A percentile compares a stretch with the other conserved stretches of the same genome.
Conservation (phyloP, 208 protist species). For the Leishmania lainsoni region DNA sequence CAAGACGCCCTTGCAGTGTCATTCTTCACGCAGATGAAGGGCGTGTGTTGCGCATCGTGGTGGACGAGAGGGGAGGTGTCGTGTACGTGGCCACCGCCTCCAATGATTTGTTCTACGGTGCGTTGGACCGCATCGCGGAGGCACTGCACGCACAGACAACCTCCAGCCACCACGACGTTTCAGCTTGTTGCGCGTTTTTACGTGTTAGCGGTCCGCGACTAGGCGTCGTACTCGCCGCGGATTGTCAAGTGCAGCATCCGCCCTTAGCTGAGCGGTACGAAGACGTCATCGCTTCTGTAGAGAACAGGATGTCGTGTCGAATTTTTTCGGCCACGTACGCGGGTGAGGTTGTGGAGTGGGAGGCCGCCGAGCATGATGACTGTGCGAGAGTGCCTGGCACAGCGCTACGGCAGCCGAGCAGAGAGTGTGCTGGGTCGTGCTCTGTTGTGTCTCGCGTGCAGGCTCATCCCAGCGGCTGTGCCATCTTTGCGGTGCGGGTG, state of each 20-base stretch:
- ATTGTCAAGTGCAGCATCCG: conserved; percentile 21
- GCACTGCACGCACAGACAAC: not conserved
- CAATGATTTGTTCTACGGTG: conserved; percentile 16
- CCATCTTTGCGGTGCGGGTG: conserved; percentile 63
- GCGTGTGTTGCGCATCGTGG: conserved; percentile 26
- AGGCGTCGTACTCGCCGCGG: conserved; percentile 52
- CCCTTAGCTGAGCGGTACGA: not conserved
- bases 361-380: not conserved
- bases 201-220: conserved; percentile 30
- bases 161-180: not conserved
- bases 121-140: not conserved
- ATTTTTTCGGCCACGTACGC: conserved; percentile 69
- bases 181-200: not conserved
- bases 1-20: not conserved
- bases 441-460: conserved; percentile 28
- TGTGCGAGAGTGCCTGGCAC: not conserved
- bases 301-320: not conserved
- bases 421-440: not conserved
- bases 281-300: not conserved
- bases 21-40: conserved; percentile 16
- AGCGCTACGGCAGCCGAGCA: not conserved
- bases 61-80: conserved; percentile 6
- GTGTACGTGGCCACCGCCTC: conserved; percentile 24
- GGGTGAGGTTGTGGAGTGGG: conserved; percentile 55
- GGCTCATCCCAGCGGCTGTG: conserved; percentile 60